phyloP scores from a whole-genome alignment of 139 green algal species.

The Micromonas commoda region DNA sequence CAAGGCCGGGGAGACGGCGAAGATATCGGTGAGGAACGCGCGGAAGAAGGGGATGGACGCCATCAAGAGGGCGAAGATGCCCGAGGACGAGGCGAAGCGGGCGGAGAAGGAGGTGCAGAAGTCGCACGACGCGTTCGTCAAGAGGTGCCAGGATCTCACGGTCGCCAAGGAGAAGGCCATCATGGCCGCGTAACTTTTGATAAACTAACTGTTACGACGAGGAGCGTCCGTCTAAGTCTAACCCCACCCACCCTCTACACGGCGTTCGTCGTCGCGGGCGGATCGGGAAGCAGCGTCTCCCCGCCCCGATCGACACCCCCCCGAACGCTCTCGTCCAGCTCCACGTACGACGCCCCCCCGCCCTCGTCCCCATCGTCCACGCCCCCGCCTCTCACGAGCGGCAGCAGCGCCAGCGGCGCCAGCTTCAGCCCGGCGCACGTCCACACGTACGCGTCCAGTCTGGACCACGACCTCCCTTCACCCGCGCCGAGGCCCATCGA shows the following conservation, averaged over 20 bases:
- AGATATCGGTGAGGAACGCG: slow-evolving; percentile 50
- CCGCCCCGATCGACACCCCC: no score
- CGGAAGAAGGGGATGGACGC: slow-evolving; percentile 48
- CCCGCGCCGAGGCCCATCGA: no score
- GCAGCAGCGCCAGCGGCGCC: background rate
- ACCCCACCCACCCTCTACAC: no score
- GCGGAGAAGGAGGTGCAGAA: slow-evolving; percentile 23
- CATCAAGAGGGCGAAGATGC: slow-evolving; percentile 23
- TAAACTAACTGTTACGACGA: no score
- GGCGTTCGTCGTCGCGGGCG: no score
- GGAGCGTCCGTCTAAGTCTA: no score
- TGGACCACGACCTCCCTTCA: background rate
- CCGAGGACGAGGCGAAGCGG: slow-evolving; percentile 21
- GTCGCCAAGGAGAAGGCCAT: background rate
- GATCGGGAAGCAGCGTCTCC: no score
- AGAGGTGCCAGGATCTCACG: background rate
- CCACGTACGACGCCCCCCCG: no score
- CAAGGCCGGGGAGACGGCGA: slow-evolving; percentile 55
- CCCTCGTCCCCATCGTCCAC: no score
- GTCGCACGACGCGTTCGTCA: slow-evolving; percentile 4
- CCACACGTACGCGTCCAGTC: background rate
- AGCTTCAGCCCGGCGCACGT: background rate
- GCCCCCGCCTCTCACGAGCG: background rate
- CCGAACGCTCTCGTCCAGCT: no score
- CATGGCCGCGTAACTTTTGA: no score